Evolutionary conservation across 305 asterid species (phyloP), one percentile per base, ranked within the genome.

Genomic region (Fraxinus xanthoxyloides): DNA sequence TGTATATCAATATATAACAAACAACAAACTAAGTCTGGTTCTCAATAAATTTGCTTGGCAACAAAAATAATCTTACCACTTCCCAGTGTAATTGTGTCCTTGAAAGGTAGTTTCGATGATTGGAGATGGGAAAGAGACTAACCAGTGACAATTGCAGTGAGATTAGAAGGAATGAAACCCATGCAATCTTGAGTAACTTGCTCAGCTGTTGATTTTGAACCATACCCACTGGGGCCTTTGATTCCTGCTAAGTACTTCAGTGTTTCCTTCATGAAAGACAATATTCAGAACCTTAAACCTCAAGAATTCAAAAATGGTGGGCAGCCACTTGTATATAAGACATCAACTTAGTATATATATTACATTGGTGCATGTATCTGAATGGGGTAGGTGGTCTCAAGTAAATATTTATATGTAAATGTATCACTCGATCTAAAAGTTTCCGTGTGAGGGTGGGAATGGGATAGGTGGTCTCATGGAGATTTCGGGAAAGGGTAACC

Each of bases 131-230:
- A 40, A 10, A 26, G 72, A 69, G 81, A 80, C 77, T 83, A 9
- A 93, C 99, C 99, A 0, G 99, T 95, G 88, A 95, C 93, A 2
- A 95, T 92, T 17, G 99, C 99, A 79, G 98, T 93, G 88, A 89
- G 97, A 5, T 78, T 87, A 77, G 82, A 36, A 30, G 85, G 80
- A 65, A 80, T 69, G 35, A 84, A 82, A 72, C 30, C 77, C 35
- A 88, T 82, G 78, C 85, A 90, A 82, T 89, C 87, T 23, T 79
- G 69, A 81, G 97, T 87, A 10, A 94, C 89, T 79, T 95, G 90
- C 1, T 89, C 89, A 21, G 99, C 98, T 13, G 95, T 92, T 15
- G 99, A 89, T 83, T 86, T 92, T 5, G 99, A 95, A 65, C 98
- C 95, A 81, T 88, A 92, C 56, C 98, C 98, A 81, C 93, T 95